These are phyloP conservation scores for Epichloe coenophiala DNA, from an alignment of 2,329 filamentous ascomycete species.

Conservation along the genomic window DNA sequence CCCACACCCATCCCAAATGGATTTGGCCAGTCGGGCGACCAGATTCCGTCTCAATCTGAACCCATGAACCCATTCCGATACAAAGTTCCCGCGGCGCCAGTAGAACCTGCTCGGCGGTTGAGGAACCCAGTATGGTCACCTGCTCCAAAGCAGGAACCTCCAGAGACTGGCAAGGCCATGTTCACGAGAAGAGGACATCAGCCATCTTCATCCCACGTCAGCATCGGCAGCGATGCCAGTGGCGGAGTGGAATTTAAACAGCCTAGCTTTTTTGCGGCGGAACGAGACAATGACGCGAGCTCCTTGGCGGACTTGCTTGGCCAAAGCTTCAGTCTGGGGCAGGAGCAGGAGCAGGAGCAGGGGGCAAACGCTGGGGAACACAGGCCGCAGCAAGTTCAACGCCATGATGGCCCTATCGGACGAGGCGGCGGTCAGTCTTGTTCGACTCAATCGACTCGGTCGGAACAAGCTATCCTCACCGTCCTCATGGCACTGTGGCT, in stretches of 20 bases:
- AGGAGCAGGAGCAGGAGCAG: slow-evolving; percentile 12
- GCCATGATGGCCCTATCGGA: not conserved
- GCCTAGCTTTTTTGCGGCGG: slow-evolving; percentile 47
- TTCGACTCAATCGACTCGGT: not conserved
- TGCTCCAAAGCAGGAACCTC: slow-evolving; percentile 32
- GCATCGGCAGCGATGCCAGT: slow-evolving; percentile 7
- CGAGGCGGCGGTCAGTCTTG: not conserved
- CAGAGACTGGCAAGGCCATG: slow-evolving; percentile 32
- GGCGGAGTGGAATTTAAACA: slow-evolving; percentile 37
- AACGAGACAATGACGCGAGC: slow-evolving; percentile 23
- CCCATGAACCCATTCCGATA: slow-evolving; percentile 49
- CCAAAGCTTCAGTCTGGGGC: slow-evolving; percentile 28
- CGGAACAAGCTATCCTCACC: slow-evolving; percentile 11
- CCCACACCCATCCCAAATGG: slow-evolving; percentile 23
- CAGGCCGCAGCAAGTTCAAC: not conserved
- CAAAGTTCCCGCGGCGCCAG: slow-evolving; percentile 55
- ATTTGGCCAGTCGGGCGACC: slow-evolving; percentile 28
- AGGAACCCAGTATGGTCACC: slow-evolving; percentile 48
- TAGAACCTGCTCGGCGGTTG: slow-evolving; percentile 47
- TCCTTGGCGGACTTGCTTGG: slow-evolving; percentile 30
- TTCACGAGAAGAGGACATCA: slow-evolving; percentile 24
- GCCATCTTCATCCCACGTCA: slow-evolving; percentile 2
- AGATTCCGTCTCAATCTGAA: slow-evolving; percentile 29
- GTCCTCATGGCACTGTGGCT: slow-evolving; percentile 16
- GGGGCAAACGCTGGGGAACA: slow-evolving; percentile 3